Evolutionary conservation across 2,329 filamentous ascomycete genomes (phyloP), one percentile per base, ranked within the genome.

Genomic region (Fusarium acutatum): DNA sequence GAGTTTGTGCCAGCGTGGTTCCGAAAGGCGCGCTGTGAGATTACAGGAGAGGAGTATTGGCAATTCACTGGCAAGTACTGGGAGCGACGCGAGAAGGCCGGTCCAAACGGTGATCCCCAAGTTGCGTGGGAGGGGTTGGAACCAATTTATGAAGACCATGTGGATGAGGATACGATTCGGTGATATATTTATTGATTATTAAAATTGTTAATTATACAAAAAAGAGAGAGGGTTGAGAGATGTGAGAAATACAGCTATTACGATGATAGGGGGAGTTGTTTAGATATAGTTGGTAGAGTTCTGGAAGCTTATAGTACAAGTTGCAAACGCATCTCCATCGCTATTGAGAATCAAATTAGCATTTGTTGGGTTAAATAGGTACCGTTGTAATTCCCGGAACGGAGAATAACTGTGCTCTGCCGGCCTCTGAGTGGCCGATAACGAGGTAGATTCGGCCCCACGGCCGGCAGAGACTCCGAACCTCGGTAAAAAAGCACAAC

Each of bases 11-110:
- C 96, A 0, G 90, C 92, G 52, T 99, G 96, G 95, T 99, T 99
- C 81, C 84, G 80, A 43, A 94, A 93, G 83, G 86, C 86, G 6
- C 88, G 82, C 74, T 95, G 94, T 82, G 89, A 93, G 43, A 85
- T 93, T 24, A 98, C 96, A 7, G 95, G 96, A 2, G 94, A 97
- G 83, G 88, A 92, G 73, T 97, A 93, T 83, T 99, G 96, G 96
- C 87, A 91, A 75, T 97, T 96, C 79, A 97, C 91, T 78, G 93
- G 93, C 43, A 89, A 93, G 81, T 99, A 99, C 82, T 99, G 96
- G 96, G 87, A 90, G 77, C 86, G 91, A 77, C 87, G 94, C 69
- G 88, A 93, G 57, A 87, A 86, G 81, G 92, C 91, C 44, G 91
- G 90, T 26, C 84, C 85, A 11, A 83, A 87, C 62, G 90, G 93